Evolutionary conservation across 148 eudicot genomes (phyloP), one percentile per base, ranked within the genome.

Genomic region (Rhododendron ovatum): DNA sequence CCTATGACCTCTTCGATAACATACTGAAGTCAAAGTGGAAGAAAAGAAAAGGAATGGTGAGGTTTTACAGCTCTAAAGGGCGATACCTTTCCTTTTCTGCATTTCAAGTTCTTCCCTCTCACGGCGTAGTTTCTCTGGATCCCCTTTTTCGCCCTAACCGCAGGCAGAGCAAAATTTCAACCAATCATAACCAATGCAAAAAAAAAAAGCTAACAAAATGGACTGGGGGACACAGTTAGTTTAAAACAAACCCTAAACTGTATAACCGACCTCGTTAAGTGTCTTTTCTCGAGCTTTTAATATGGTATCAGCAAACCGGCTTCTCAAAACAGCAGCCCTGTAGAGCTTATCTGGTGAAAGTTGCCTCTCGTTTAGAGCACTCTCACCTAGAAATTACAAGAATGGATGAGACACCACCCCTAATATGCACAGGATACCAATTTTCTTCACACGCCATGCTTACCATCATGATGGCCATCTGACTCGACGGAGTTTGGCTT

Each of bases 251-350:
- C 48, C 51, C 79, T 45, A 47, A 77, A 55, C 24, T 18, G 51
- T 39, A 65, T 39, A 75, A 89, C 86, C 41, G 80, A 93, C 95
- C 95, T 92, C 90, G 28, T 33, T 77, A 37, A 91, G 90, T 53
- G 96, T 91, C 85, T 92, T 93, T 82, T 94, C 97, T 77, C 87
- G 94, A 85, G 97, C 97, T 90, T 94, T 94, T 55, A 94, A 84
- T 47, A 94, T 94, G 35, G 94, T 94, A 81, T 94, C 96, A 61
- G 91, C 90, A 90, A 94, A 94, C 22, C 95, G 91, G 39, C 85
- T 90, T 83, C 87, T 94, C 90, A 94, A 90, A 48, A 92, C 35
- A 81, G 97, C 97, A 80, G 92, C 93, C 71, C 97, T 84, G 84
- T 94, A 93, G 76, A 67, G 92, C 90, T 91, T 94, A 53, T 89